Evolutionary conservation across 345 rosid species (phyloP).

Genomic region (Hibiscus tridactylites): DNA sequence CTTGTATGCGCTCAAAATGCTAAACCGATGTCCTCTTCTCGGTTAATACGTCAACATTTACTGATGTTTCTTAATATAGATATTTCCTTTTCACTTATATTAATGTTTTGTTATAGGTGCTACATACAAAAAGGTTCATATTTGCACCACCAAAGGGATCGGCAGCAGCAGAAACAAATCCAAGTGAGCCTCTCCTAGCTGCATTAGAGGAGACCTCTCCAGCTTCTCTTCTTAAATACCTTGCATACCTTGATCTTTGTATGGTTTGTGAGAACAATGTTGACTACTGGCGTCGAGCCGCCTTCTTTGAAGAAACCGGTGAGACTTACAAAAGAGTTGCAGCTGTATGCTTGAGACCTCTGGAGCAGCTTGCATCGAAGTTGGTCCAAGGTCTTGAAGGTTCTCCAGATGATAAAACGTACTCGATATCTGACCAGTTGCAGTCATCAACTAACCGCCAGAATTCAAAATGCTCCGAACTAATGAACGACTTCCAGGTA

Average conservation of each 20-base stretch:
- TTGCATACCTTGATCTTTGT: slow-evolving; percentile 90
- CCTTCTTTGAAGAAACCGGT: slow-evolving; percentile 85
- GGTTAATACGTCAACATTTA: not conserved
- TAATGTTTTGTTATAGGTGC: slow-evolving; percentile 39
- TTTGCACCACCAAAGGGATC: slow-evolving; percentile 96
- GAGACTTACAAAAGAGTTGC: slow-evolving; percentile 84
- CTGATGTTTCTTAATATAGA: not conserved
- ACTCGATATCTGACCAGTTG: slow-evolving; percentile 38
- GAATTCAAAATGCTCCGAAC: slow-evolving; percentile 46
- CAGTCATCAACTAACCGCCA: slow-evolving; percentile 28
- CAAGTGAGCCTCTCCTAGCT: slow-evolving; percentile 83
- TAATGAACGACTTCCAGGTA: slow-evolving; percentile 72
- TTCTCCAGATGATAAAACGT: slow-evolving; percentile 32
- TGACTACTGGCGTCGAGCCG: slow-evolving; percentile 92
- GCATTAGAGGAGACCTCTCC: slow-evolving; percentile 71
- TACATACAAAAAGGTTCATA: slow-evolving; percentile 61
- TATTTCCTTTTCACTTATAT: not conserved
- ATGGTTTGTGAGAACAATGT: slow-evolving; percentile 90
- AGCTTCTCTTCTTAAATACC: slow-evolving; percentile 65
- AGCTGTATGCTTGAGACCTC: slow-evolving; percentile 66
- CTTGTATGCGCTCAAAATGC: not conserved
- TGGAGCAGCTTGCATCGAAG: slow-evolving; percentile 67
- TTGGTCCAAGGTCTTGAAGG: slow-evolving; percentile 52
- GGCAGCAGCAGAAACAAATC: slow-evolving; percentile 96
- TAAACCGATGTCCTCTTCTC: not conserved